Evolutionary conservation across 1,284 basidiomycete species (phyloP).

Genomic region (Cryptococcus sp.): DNA sequence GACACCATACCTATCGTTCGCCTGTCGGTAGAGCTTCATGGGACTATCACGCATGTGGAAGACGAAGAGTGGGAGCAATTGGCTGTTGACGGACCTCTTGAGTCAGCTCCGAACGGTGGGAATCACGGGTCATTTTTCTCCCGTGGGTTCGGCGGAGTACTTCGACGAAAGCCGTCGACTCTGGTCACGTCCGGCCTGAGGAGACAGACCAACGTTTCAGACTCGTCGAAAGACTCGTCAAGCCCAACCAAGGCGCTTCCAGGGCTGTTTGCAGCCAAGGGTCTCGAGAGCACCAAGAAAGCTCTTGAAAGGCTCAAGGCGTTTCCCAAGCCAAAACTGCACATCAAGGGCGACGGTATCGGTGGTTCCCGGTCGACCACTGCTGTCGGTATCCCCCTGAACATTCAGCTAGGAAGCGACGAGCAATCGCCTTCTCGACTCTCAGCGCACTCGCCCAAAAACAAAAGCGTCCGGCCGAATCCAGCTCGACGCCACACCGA

Average conservation of each 20-base stretch:
- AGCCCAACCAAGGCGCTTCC: slow-evolving; percentile 28
- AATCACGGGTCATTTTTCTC: slow-evolving; percentile 24
- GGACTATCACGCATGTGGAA: slow-evolving; percentile 38
- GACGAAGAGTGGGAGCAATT: slow-evolving; percentile 48
- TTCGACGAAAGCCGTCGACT: slow-evolving; percentile 32
- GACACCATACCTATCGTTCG: slow-evolving; percentile 31
- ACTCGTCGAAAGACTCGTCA: slow-evolving; percentile 10
- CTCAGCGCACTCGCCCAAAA: background rate
- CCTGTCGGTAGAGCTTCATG: slow-evolving; percentile 44
- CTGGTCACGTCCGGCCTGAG: slow-evolving; percentile 15
- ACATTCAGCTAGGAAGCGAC: background rate
- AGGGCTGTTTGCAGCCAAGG: slow-evolving; percentile 20
- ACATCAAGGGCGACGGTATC: background rate
- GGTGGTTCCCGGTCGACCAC: background rate
- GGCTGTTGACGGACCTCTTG: slow-evolving; percentile 20
- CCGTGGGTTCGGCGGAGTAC: slow-evolving; percentile 22
- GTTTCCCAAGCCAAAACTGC: slow-evolving; percentile 30
- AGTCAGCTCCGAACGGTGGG: slow-evolving; percentile 32
- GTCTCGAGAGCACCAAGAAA: slow-evolving; percentile 37
- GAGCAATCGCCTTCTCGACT: background rate
- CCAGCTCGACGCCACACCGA: slow-evolving; percentile 24
- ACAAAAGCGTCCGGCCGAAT: background rate
- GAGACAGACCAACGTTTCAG: slow-evolving; percentile 19
- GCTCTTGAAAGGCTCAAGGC: slow-evolving; percentile 38
- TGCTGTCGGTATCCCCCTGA: background rate